A percentile compares a stretch with the other conserved stretches of the same genome.
These are phyloP conservation scores for Exophiala mesophila DNA, from an alignment of 2,329 filamentous ascomycete genomes.

Conservation along the genomic window DNA sequence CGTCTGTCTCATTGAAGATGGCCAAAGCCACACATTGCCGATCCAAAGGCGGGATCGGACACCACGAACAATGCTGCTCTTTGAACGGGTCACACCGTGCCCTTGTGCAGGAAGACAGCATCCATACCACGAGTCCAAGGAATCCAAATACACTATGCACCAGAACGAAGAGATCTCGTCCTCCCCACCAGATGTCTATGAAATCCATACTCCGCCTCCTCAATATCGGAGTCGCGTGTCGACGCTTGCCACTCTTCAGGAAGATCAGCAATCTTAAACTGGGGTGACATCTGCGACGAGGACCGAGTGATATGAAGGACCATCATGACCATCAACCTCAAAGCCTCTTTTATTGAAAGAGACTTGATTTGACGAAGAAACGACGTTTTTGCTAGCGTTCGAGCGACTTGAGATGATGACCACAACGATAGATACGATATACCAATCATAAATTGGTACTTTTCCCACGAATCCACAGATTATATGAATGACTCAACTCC, in stretches of 20 bases:
- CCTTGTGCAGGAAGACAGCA: constrained; percentile 8
- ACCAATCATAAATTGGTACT: too few species aligned
- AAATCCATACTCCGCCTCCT: background rate
- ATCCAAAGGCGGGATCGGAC: constrained; percentile 9
- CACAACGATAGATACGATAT: too few species aligned
- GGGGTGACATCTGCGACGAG: too few species aligned
- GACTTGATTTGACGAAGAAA: too few species aligned
- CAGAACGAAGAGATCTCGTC: background rate
- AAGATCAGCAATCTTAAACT: too few species aligned
- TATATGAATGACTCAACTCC: too few species aligned
- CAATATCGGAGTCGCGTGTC: constrained; percentile 6
- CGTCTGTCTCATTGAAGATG: constrained; percentile 12
- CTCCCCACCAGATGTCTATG: background rate
- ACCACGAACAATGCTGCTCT: constrained; percentile 13
- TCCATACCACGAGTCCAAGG: background rate
- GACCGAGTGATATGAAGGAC: too few species aligned
- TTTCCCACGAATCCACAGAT: too few species aligned
- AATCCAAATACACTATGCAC: background rate
- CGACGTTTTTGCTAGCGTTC: too few species aligned
- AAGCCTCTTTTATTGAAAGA: too few species aligned
- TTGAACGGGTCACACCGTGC: constrained; percentile 10
- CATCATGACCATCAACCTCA: too few species aligned
- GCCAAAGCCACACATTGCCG: constrained; percentile 1
- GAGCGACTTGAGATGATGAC: too few species aligned
- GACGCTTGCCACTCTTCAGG: constrained; percentile 4